Evolutionary conservation across 1,284 basidiomycete species (phyloP).

Genomic region (Pascua guehoae): DNA sequence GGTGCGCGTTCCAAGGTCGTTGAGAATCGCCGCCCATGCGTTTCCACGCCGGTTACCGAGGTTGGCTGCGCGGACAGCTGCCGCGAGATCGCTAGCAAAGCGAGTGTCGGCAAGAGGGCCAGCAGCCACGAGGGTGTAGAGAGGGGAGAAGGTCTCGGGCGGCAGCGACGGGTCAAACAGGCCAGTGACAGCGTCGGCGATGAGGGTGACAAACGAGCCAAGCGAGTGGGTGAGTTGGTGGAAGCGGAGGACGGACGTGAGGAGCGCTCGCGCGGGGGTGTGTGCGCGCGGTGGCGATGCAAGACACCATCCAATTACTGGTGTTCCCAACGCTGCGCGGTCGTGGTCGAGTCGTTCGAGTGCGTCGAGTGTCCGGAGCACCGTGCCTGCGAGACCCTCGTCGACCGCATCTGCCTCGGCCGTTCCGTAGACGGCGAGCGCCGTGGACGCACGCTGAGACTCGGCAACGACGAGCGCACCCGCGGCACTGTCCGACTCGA

Average conservation of each 20-base stretch:
- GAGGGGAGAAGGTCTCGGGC: constrained; percentile 17
- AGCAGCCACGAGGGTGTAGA: constrained; percentile 25
- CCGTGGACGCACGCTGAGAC: constrained; percentile 15
- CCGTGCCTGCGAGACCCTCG: constrained; percentile 14
- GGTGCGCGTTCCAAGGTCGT: constrained; percentile 5
- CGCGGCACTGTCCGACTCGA: constrained; percentile 36
- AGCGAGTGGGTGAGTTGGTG: constrained; percentile 35
- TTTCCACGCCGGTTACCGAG: constrained; percentile 15
- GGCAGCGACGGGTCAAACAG: constrained; percentile 22
- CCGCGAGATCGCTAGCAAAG: constrained; percentile 10
- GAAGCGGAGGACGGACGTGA: constrained; percentile 28
- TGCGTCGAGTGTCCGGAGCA: constrained; percentile 17
- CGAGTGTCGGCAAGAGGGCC: constrained; percentile 21
- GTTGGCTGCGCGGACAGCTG: constrained; percentile 10
- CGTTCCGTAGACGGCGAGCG: constrained; percentile 16
- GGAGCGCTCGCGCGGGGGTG: constrained; percentile 14
- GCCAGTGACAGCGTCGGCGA: constrained; percentile 18
- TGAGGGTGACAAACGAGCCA: constrained; percentile 20
- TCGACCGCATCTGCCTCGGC: constrained; percentile 11
- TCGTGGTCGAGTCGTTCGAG: constrained; percentile 36
- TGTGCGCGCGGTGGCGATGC: constrained; percentile 19
- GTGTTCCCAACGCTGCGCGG: constrained; percentile 20
- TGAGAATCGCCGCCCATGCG: constrained; percentile 14
- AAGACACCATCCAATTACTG: constrained; percentile 33
- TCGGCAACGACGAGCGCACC: constrained; percentile 21